A percentile compares a stretch with the other conserved stretches of the same genome.
Evolutionary conservation across 371 early-diverging fungal genomes (phyloP).

Genomic region (Mucor sp.): DNA sequence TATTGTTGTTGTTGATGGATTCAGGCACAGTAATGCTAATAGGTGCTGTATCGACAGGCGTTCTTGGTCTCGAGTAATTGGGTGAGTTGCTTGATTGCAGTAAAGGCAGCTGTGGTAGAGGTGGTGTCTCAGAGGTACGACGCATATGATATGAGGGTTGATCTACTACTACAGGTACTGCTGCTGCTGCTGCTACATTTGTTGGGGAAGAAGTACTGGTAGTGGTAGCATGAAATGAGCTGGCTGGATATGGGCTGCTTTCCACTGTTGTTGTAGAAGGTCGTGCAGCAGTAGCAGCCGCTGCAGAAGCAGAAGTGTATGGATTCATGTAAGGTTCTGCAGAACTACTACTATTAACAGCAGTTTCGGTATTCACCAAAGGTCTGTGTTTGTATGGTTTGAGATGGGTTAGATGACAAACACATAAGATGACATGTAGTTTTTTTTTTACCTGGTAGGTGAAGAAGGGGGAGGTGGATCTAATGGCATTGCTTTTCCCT

Average conservation of each 20-base stretch:
- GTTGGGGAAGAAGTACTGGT: not conserved
- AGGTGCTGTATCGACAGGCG: not conserved
- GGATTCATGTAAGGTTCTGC: not conserved
- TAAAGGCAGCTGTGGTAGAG: not conserved
- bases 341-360: not conserved
- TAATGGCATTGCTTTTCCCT: constrained; percentile 4
- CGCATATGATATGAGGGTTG: not conserved
- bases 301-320: not conserved
- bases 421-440: too few species aligned
- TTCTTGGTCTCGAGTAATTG: constrained; percentile 7
- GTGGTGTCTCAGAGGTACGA: not conserved
- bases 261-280: constrained; percentile 10
- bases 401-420: not conserved
- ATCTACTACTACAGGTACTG: not conserved
- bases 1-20: not conserved
- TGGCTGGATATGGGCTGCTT: constrained; percentile 15
- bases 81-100: constrained; percentile 4
- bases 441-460: constrained; percentile 13
- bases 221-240: constrained; percentile 3
- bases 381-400: not conserved
- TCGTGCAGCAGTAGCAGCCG: constrained; percentile 6
- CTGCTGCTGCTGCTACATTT: not conserved
- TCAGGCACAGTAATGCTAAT: not conserved
- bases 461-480: constrained; percentile 14
- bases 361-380: constrained; percentile 1